Conservation (phyloP, 257 asterid genomes). For the Lavandula angustifolia region DNA sequence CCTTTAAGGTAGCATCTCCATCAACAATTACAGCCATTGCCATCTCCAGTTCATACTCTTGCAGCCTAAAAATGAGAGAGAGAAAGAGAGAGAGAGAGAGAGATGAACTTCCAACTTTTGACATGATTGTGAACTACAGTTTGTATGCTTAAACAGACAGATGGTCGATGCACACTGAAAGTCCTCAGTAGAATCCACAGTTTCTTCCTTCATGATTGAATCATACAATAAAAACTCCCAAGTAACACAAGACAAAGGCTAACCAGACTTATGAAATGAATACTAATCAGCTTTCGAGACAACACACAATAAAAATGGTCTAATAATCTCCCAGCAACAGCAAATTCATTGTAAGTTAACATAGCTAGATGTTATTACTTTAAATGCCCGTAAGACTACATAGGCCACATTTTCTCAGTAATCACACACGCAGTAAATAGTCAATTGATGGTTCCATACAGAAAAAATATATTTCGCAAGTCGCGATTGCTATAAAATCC, state of each 20-base stretch:
- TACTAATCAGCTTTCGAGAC: no score
- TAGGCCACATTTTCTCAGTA: neutral
- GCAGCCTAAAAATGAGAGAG: constrained; percentile 53
- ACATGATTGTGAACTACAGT: constrained; percentile 7
- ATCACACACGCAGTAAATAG: neutral
- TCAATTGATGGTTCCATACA: neutral
- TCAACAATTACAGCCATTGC: constrained; percentile 72
- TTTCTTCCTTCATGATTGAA: neutral
- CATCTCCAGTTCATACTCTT: constrained; percentile 63
- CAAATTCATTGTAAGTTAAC: neutral
- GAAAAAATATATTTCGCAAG: neutral
- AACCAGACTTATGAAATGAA: neutral
- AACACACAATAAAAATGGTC: no score
- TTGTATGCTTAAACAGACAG: neutral
- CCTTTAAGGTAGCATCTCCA: constrained; percentile 60
- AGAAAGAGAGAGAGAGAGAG: constrained; percentile 2
- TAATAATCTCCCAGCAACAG: neutral
- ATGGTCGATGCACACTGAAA: neutral
- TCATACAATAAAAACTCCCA: neutral
- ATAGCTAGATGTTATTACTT: neutral
- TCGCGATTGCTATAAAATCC: neutral
- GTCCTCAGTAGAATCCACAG: neutral
- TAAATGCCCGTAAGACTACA: neutral
- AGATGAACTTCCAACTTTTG: constrained; percentile 1
- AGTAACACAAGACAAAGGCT: neutral